Evolutionary conservation across 768 basidiomycete genomes (phyloP).

Genomic region (Pisolithus marmoratus): DNA sequence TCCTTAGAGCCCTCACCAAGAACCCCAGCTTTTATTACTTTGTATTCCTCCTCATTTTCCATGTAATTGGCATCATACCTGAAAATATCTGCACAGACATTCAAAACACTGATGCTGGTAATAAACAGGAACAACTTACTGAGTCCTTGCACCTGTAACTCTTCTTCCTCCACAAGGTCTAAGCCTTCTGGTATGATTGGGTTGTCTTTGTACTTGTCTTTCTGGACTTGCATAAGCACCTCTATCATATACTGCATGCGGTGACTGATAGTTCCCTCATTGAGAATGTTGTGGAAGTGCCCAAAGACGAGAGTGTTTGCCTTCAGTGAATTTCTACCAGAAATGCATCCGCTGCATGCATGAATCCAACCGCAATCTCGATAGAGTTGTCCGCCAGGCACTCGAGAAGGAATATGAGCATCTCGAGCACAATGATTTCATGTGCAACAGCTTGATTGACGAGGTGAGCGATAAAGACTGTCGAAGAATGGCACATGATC

Average conservation of each 20-base stretch:
- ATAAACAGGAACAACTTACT: conserved; percentile 50
- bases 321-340: conserved; percentile 90
- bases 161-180: conserved; percentile 96
- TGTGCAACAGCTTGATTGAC: conserved; percentile 92
- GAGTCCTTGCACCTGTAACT: conserved; percentile 87
- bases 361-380: conserved; percentile 97
- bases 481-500: conserved; percentile 91
- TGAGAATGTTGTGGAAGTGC: conserved; percentile 92
- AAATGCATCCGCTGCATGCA: conserved; percentile 94
- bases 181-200: conserved; percentile 90
- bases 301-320: conserved; percentile 94
- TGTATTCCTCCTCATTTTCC: conserved; percentile 94
- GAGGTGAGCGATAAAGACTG: conserved; percentile 85
- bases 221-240: too few relatives aligned
- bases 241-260: conserved; percentile 98
- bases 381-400: conserved; percentile 96
- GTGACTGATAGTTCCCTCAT: conserved; percentile 92
- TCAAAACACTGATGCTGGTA: conserved; percentile 6
- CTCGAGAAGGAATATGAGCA: conserved; percentile 89
- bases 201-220: too few relatives aligned
- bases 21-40: conserved; percentile 86
- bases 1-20: conserved; percentile 90
- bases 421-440: conserved; percentile 91
- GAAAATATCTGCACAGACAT: conserved; percentile 73
- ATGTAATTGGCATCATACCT: conserved; percentile 84